phyloP scores from a whole-genome alignment of 345 rosid species.

The Conringia planisiliqua region DNA sequence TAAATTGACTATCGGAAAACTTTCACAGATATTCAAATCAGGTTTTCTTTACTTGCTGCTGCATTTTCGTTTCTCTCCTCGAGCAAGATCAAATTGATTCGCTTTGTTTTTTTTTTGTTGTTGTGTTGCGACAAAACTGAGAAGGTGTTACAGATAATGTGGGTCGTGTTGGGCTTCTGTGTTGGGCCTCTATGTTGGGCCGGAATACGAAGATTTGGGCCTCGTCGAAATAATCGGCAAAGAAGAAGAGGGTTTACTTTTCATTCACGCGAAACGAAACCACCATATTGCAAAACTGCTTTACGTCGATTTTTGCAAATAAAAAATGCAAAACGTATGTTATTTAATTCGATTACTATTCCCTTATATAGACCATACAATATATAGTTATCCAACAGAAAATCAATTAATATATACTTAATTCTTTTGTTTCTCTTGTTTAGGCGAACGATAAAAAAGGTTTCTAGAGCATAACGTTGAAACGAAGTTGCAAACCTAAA shows the following conservation, averaged over 20 bases:
- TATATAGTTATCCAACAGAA: background rate
- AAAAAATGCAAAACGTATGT: no score
- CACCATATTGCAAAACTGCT: no score
- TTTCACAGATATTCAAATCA: background rate
- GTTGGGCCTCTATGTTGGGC: no score
- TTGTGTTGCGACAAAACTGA: background rate
- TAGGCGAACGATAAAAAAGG: background rate
- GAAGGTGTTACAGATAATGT: no score
- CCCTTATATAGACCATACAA: background rate
- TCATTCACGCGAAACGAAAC: no score
- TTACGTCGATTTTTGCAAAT: no score
- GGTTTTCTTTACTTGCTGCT: constrained; percentile 23
- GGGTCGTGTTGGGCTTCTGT: no score
- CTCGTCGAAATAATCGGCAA: no score
- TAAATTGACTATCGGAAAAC: background rate
- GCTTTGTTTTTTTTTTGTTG: no score
- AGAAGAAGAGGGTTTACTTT: no score
- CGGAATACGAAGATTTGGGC: no score
- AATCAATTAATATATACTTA: background rate
- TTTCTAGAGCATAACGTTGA: background rate
- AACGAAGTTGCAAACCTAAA: constrained; percentile 1
- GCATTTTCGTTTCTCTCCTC: constrained; percentile 10
- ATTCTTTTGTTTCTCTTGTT: background rate
- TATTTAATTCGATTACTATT: background rate
- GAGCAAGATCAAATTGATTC: no score